phyloP scores from a whole-genome alignment of 257 asterid genomes.

The Paraleonurus japonicus region DNA sequence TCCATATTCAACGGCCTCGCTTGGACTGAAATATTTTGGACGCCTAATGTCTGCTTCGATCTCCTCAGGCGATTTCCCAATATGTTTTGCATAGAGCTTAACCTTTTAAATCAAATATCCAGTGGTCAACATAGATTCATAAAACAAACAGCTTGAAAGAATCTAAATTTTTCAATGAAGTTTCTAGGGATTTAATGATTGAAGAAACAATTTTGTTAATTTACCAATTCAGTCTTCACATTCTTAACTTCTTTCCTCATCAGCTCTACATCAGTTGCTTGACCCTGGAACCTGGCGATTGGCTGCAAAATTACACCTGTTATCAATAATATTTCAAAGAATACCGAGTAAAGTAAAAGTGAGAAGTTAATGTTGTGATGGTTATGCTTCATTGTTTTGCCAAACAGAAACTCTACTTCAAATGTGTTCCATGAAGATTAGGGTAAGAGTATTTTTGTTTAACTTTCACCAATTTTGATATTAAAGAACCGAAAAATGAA shows the following conservation, averaged over 20 bases:
- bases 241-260: conserved; percentile 76
- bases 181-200: conserved; percentile 13
- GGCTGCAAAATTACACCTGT: conserved; percentile 59
- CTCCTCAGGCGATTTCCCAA: conserved; percentile 82
- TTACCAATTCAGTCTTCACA: conserved; percentile 86
- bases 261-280: conserved; percentile 88
- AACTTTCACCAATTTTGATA: too few species aligned
- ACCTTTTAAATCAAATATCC: conserved; percentile 53
- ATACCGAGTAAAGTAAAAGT: conserved; percentile 5
- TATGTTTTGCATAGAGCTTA: conserved; percentile 65
- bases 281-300: conserved; percentile 87
- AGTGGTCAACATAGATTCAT: not conserved
- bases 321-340: conserved; percentile 4
- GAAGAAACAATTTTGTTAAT: conserved; percentile 17
- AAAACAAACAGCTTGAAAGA: not conserved
- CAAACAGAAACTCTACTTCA: conserved; percentile 17
- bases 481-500: too few species aligned
- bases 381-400: conserved; percentile 9
- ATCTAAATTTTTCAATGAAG: not conserved
- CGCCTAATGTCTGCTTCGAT: conserved; percentile 90
- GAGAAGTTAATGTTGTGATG: not conserved
- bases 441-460: too few species aligned
- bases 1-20: conserved; percentile 96
- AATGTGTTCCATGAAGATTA: not conserved
- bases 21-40: conserved; percentile 93